These are phyloP conservation scores for Scedosporium apiospermum DNA, from an alignment of 2,329 filamentous ascomycete species.

Conservation along the genomic window DNA sequence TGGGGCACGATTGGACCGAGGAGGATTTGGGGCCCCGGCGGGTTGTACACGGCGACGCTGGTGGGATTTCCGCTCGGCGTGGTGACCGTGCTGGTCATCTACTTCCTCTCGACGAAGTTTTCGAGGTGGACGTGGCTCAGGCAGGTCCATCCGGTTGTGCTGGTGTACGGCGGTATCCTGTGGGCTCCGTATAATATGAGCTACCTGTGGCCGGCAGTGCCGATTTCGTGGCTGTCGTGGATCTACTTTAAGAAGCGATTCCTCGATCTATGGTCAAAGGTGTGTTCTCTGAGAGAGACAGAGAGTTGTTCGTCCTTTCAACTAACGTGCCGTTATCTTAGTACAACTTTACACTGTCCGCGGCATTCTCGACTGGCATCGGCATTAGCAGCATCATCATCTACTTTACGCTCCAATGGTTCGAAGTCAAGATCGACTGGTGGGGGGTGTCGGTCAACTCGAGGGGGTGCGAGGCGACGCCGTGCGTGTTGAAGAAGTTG, in stretches of 20 bases:
- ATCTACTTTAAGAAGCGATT: constrained; percentile 34
- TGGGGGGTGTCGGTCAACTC: constrained; percentile 30
- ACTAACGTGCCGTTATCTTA: background rate
- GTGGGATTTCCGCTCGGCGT: constrained; percentile 42
- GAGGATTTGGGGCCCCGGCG: constrained; percentile 38
- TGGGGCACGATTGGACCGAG: constrained; percentile 45
- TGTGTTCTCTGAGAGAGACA: background rate
- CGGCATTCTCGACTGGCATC: constrained; percentile 32
- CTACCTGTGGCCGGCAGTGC: constrained; percentile 37
- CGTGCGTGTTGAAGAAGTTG: constrained; percentile 13
- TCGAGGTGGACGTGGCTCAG: constrained; percentile 23
- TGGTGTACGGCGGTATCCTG: constrained; percentile 27
- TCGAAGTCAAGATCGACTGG: constrained; percentile 27
- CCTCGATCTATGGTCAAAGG: constrained; percentile 39
- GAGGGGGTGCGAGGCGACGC: constrained; percentile 15
- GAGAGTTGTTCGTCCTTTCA: background rate
- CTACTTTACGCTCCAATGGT: constrained; percentile 36
- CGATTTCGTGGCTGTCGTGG: constrained; percentile 37
- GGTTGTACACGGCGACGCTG: constrained; percentile 37
- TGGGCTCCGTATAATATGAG: constrained; percentile 36
- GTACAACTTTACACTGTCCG: constrained; percentile 37
- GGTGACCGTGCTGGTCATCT: constrained; percentile 32
- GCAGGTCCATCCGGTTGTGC: constrained; percentile 31
- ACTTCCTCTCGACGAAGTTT: constrained; percentile 5
- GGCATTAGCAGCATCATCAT: constrained; percentile 36